Evolutionary conservation across 768 basidiomycete species (phyloP), one percentile per base, ranked within the genome.

Genomic region (Mycena alexandri): DNA sequence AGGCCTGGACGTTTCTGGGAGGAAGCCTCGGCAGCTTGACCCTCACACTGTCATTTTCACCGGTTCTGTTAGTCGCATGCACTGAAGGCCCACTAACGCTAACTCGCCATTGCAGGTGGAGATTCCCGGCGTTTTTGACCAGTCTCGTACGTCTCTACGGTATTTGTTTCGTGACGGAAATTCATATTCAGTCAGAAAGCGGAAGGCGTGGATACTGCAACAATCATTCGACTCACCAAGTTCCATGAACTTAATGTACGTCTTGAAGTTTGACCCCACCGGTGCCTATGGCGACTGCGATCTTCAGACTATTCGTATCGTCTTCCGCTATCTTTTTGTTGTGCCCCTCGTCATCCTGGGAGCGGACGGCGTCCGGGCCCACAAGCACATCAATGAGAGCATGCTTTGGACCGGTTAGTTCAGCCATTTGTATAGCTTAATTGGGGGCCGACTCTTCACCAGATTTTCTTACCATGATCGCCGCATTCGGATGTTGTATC

Each of bases 221-320:
- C 89, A 2, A 82, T 94, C 52, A 83, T 92, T 25, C 87, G 93
- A 25, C 78, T 95, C 53, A 89, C 89, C 33, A 94, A 90, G 67
- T 95, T 93, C 73, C 90, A 92, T 42, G 92, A 95, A 72, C 78
- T 94, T 38, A 95, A 95, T 71, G 93, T 94, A 68, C 42, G n/a
- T n/a, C n/a, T n/a, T n/a, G n/a, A n/a, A n/a, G n/a, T n/a, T n/a
- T n/a, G n/a, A n/a, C n/a, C n/a, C n/a, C n/a, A n/a, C n/a, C n/a
- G n/a, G n/a, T n/a, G n/a, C n/a, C n/a, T n/a, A n/a, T n/a, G n/a
- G n/a, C 21, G 2, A 61, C 41, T 29, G 34, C n/a, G 48, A 69
- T 2, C 24, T 19, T 5, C 68, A 93, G 93, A 86, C 79, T 36
- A 86, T 93, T 46, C 92, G 93, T 2, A 79, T 93, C 52, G 72